Base-by-base conservation (phyloP, 1,284 basidiomycete species). In the Farysia itapuensis region DNA sequence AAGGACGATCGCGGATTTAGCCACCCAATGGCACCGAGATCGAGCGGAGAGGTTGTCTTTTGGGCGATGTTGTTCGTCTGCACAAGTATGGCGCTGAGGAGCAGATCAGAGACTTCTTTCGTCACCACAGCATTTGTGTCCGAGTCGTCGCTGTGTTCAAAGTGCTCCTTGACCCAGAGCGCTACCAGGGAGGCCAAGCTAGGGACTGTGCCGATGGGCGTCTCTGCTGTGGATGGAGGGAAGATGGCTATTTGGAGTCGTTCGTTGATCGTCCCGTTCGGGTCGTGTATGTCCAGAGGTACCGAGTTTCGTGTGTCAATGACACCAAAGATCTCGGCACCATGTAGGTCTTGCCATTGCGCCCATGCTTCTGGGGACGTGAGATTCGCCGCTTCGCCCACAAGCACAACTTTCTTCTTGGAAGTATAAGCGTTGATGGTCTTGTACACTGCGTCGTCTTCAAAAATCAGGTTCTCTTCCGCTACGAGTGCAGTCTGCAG, bases 21-120 rank as follows among this genome's bases (percentile, higher is more conserved):
- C 46, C 50, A 64, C 11, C 60, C 60, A 11, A 64, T 43, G 3
- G 60, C 60, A 22, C 60, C 60, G n/a, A 54, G n/a, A 15, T 64
- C 60, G 12, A 41, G 43, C 22, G 50, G 52, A 22, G 46, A 52
- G n/a, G 60, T 50, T 28, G 51, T 46, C 20, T 36, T 38, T 37
- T 58, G 46, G 19, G 54, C 25, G 7, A 64, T 29, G 26, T 64
- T 64, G 25, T 54, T 44, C 24, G 24, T 64, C 25, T 54, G 50
- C 13, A 64, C 25, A 16, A 64, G 35, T 14, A 64, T 43, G 1
- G 60, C 60, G 2, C 46, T 36, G 8, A 64, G 54, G 16, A 58
- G 13, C 5, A 64, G 18, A 21, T 58, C 47, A 3, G 50, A 49
- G 7, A 59, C 40, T 25, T 58, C 54, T 18, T 34, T 39, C 6